Base-by-base conservation (phyloP, 768 basidiomycete genomes). In the Termitomyces sp. region DNA sequence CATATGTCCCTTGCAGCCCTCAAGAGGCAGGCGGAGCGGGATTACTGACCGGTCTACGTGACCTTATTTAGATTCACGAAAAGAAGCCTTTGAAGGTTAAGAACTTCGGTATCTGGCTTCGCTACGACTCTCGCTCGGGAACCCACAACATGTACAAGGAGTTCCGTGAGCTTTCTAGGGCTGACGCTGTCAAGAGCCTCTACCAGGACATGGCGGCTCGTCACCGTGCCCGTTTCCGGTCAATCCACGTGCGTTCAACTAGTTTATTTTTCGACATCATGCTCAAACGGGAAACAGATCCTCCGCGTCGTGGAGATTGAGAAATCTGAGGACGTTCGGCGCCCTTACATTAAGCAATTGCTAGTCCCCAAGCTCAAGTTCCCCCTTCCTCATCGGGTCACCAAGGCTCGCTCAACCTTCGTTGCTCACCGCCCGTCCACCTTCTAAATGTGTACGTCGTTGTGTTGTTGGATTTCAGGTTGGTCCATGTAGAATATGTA, bases 121-220 rank as follows among this genome's bases (percentile, higher is more conserved):
- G 96, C 67, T 99, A 99, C 77, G 97, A 99, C 79, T 98, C 96
- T 55, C 94, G 96, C 67, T 97, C 95, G 52, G 97, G 97, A 62
- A 99, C 97, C 47, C 97, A 98, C 88, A 99, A 99, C 87, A 96
- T 98, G 94, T 97, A 97, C 90, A 95, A 95, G 85, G 90, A 92
- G 76, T 98, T 92, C 90, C 92, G 94, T 70, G 96, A 98, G 68
- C 88, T 99, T 66, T 82, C 82, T 66, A 88, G 97, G 63, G 88
- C 92, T 60, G 95, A 92, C 72, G 96, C 97, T 57, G 97, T 98
- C 72, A 94, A 91, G 83, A 82, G 87, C 66, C 76, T 98, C 73
- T 98, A 98, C 86, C 96, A 98, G 79, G 96, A 98, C 77, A 98
- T 99, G 96, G 93, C 97, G 68, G 94, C 97, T 62, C 85, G 95